A percentile compares a stretch with the other conserved stretches of the same genome.
Conservation (phyloP, 1,139 yeast genomes). For the Pichia sp. region DNA sequence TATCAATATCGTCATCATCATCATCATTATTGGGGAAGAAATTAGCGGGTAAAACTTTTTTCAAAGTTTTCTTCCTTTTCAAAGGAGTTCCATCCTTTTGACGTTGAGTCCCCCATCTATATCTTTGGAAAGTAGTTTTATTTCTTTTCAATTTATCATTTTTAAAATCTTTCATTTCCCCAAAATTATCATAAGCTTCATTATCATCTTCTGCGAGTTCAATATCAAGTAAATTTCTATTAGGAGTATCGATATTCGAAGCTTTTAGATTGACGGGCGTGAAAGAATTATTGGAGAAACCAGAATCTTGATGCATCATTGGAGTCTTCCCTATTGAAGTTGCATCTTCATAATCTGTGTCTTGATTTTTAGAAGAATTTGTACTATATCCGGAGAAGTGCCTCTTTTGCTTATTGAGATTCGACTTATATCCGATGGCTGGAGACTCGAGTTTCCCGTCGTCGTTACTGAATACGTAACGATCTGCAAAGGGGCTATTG, state of each 20-base stretch:
- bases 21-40: slow-evolving; percentile 17
- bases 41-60: slow-evolving; percentile 20
- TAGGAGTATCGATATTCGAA: slow-evolving; percentile 6
- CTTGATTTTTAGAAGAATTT: slow-evolving; percentile 14
- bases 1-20: slow-evolving; percentile 13
- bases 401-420: slow-evolving; percentile 10
- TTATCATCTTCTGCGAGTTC: slow-evolving; percentile 10
- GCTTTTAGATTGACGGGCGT: slow-evolving; percentile 8
- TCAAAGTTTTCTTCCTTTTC: slow-evolving; percentile 41
- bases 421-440: slow-evolving; percentile 13
- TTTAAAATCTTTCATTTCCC: slow-evolving; percentile 10
- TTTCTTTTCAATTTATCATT: slow-evolving; percentile 17
- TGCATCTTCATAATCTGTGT: slow-evolving; percentile 15
- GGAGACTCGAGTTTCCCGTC: slow-evolving; percentile 14
- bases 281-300: slow-evolving; percentile 4
- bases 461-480: slow-evolving; percentile 17
- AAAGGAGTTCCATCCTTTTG: slow-evolving; percentile 57
- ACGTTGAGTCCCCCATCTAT: slow-evolving; percentile 89
- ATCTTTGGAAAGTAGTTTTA: slow-evolving; percentile 49
- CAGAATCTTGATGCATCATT: slow-evolving; percentile 15
- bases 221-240: slow-evolving; percentile 13
- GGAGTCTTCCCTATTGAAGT: slow-evolving; percentile 24
- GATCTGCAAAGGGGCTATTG: slow-evolving; percentile 27
- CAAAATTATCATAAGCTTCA: slow-evolving; percentile 19
- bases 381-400: slow-evolving; percentile 18